A percentile compares a stretch with the other conserved stretches of the same genome.
Evolutionary conservation across 2,329 filamentous ascomycete genomes (phyloP).

Genomic region (Xylariaceae sp.): DNA sequence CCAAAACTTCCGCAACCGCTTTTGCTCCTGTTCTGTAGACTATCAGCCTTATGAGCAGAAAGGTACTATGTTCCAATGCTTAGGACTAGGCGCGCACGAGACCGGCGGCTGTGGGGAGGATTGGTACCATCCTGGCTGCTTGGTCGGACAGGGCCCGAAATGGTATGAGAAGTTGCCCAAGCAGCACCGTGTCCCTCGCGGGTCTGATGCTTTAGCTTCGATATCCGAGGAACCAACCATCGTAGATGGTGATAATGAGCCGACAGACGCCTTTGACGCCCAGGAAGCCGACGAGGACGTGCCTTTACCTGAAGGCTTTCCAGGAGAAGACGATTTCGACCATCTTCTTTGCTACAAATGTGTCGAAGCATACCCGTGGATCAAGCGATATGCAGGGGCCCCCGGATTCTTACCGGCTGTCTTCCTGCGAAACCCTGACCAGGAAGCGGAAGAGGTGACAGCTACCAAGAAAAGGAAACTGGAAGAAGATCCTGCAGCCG

Average conservation of each 20-base stretch:
- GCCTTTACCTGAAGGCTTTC: conserved; percentile 79
- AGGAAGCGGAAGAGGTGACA: conserved; percentile 8
- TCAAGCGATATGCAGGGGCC: conserved; percentile 78
- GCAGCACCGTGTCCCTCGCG: conserved; percentile 23
- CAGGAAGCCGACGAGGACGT: conserved; percentile 50
- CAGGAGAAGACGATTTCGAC: conserved; percentile 82
- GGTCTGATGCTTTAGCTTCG: conserved; percentile 36
- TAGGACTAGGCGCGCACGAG: conserved; percentile 74
- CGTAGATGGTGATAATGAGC: conserved; percentile 21
- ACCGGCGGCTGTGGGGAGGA: conserved; percentile 92
- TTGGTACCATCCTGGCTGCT: conserved; percentile 94
- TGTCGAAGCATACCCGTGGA: conserved; percentile 80
- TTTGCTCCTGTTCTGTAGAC: conserved; percentile 82
- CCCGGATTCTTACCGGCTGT: conserved; percentile 74
- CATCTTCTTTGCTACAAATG: conserved; percentile 93
- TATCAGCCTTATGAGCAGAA: conserved; percentile 88
- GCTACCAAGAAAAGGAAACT: conserved; percentile 61
- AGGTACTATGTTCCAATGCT: conserved; percentile 96
- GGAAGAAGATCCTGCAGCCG: conserved; percentile 44
- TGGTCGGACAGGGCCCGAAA: conserved; percentile 71
- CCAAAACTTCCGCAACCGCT: conserved; percentile 88
- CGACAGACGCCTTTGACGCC: conserved; percentile 23
- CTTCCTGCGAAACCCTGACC: conserved; percentile 38
- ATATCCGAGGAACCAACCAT: conserved; percentile 44
- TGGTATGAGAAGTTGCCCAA: conserved; percentile 57